Base-by-base conservation (phyloP, 352 stramenopile species). In the Phytophthora megakarya region DNA sequence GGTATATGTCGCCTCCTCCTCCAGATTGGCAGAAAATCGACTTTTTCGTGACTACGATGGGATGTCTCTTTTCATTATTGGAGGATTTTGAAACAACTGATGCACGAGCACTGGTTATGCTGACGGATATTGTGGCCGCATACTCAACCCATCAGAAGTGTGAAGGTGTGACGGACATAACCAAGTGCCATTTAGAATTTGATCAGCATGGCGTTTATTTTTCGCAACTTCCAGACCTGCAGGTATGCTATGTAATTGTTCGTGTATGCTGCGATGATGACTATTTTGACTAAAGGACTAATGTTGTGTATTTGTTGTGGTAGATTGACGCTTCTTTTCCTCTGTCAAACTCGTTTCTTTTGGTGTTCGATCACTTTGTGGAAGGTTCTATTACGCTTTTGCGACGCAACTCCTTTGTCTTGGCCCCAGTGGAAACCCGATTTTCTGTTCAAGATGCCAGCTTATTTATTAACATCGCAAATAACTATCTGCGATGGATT, bases 371-470 rank as follows among this genome's bases (percentile, higher is more conserved):
- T 22, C 86, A 96, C 38, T 82, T 93, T 39, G 80, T 93, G 22
- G 73, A 93, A 73, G 85, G 82, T 11, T 79, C 76, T 0, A 65
- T 61, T 5, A 32, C 59, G 4, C 61, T 90, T 12, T 83, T 73
- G 42, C 70, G 84, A 35, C 73, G 88, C 12, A 91, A 95, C 42
- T 92, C 88, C 9, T 92, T 93, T 43, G 82, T 93, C 26, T 55
- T 95, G 19, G 84, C 81, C 16, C 88, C 88, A 18, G 84, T 96
- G 5, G 88, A 96, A 59, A 87, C 82, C 4, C 83, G 88, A 13
- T 92, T 96, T 54, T 96, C 88, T 16, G 84, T 96, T 28, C 88
- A 96, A 76, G 88, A 96, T 45, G 75, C 75, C 13, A 81, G 90
- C 47, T 60, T 96, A 46, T 93, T 96, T 56, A 61, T 90, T 35